A percentile compares a stretch with the other conserved stretches of the same genome.
phyloP scores from a whole-genome alignment of 768 basidiomycete species.

The Xanthoconium stramineum region DNA sequence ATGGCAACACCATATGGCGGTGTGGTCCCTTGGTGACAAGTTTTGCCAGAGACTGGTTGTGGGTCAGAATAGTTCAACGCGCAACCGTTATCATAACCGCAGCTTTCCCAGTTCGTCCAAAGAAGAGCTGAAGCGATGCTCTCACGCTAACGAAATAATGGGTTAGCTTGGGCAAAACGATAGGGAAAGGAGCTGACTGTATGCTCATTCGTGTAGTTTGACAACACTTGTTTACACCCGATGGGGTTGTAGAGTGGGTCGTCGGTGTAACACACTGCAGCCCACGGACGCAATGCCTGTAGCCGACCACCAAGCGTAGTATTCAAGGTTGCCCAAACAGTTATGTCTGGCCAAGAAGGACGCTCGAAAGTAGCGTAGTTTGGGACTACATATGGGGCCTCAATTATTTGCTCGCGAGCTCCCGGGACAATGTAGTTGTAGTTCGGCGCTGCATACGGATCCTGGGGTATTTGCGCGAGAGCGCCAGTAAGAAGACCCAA shows the following conservation, averaged over 20 bases:
- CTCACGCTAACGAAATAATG: constrained; percentile 9
- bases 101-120: constrained; percentile 22
- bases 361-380: background rate
- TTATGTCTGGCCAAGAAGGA: constrained; percentile 7
- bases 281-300: constrained; percentile 15
- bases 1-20: constrained; percentile 19
- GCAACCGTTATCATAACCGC: constrained; percentile 13
- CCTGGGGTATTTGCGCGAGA: background rate
- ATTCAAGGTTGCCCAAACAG: constrained; percentile 12
- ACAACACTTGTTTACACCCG: constrained; percentile 9
- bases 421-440: background rate
- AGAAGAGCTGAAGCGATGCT: constrained; percentile 12
- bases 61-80: constrained; percentile 19
- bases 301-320: constrained; percentile 7
- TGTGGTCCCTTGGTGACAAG: constrained; percentile 12
- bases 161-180: no score
- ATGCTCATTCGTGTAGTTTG: constrained; percentile 11
- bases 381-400: background rate
- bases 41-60: constrained; percentile 7
- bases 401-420: background rate
- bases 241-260: constrained; percentile 4
- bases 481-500: background rate
- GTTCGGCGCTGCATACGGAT: background rate
- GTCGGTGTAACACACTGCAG: constrained; percentile 8
- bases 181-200: background rate